Evolutionary conservation across 2,329 filamentous ascomycete genomes (phyloP), one percentile per base, ranked within the genome.

Genomic region (Trematosphaeria pertusa): DNA sequence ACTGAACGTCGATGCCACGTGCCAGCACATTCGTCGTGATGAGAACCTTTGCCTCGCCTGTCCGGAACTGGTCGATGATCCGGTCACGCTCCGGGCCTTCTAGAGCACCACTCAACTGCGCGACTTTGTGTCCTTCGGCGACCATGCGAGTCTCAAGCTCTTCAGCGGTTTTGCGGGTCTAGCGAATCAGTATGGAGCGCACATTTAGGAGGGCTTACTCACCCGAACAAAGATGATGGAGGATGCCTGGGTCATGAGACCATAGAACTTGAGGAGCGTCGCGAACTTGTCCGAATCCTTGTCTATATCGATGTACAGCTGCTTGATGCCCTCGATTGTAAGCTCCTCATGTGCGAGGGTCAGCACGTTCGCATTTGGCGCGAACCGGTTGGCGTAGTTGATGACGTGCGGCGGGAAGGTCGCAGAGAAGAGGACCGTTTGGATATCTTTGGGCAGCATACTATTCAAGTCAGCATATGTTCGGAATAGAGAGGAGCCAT

Each of bases 191-290:
- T 35, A 17, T 38, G 18, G 11, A 12, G 20, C 19, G 8, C n/a
- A 11, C 18, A 9, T 22, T n/a, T 19, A 3, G 18, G 15, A 15
- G 28, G 3, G 9, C 11, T 18, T 30, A 72, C 78, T 51, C 76
- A 92, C 90, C 81, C 87, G 90, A 72, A 97, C 93, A 67, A 99
- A 99, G 62, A 99, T 97, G 67, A 99, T 96, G 0, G 94, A 97
- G 6, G 93, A 96, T 4, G 92, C 92, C 62, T 97, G 91, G 12
- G 92, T 97, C 84, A 99, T 93, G 34, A 97, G 79, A 47, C 93
- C 92, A 69, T 99, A 99, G 49, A 99, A 88, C 69, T 93, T 90
- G 71, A 95, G 88, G 6, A 99, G 84, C 46, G 89, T 86, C 26
- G 88, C 84, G 69, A 96, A 99, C 71, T 97, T 97, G 64, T 89